Evolutionary conservation across 768 basidiomycete species (phyloP), one percentile per base, ranked within the genome.

Genomic region (Lentinula lateritia): DNA sequence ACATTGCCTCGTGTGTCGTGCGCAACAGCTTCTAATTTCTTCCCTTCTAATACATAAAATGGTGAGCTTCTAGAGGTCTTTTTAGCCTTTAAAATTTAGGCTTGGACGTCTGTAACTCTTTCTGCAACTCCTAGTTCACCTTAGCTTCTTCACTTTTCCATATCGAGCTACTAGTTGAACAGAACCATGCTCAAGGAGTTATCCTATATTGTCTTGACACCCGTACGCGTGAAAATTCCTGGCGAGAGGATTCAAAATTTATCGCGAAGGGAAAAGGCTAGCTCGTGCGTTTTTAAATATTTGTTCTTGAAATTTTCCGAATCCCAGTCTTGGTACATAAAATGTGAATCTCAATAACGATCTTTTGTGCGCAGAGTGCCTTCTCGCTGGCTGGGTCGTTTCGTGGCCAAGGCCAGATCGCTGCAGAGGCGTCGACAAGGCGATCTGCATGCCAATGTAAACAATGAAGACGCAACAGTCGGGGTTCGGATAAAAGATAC

Each of bases 161-260:
- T 28, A 28, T 28, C 28, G 28, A 28, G 28, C 38, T 13, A 39
- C 9, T 6, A 8, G 13, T 39, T 8, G 38, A 39, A 8, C 9
- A 39, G 0, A 39, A 9, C 13, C 38, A 39, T 39, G 38, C 75
- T 83, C 75, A 79, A 77, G 62, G 63, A 77, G 61, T 62, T 83
- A 16, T 82, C 83, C 43, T 76, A 84, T 68, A 74, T 85, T 64
- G 72, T 84, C 70, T 75, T 82, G 67, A 80, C 82, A 23, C 83
- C 83, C 46, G 75, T 74, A 63, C 76, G 75, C 60, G 77, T 85
- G 59, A 81, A 78, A 64, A 73, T 85, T 56, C 83, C 83, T 12
- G 77, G 78, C 35, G 78, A 80, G 66, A 52, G 60, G 7, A 60
- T 63, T 39, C 9, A 39, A 8, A 3, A 8, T 43, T 58, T 58